Conservation (phyloP, 495 filamentous ascomycete genomes). For the Penicillium macrosclerotiorum region DNA sequence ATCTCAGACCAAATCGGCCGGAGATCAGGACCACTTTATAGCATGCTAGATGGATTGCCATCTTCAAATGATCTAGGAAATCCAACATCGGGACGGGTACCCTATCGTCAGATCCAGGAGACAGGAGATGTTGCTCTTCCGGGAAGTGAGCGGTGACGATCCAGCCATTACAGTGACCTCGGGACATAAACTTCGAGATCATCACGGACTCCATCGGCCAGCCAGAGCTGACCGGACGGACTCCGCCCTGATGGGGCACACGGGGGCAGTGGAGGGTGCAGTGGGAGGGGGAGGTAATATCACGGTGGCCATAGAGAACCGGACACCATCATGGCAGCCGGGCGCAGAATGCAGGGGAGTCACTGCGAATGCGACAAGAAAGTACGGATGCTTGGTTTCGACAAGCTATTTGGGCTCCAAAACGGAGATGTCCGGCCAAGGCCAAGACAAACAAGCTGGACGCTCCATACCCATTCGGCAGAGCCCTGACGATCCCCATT, state of each 20-base stretch:
- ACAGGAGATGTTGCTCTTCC: constrained; percentile 23
- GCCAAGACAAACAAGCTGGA: constrained; percentile 8
- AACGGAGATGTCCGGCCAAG: constrained; percentile 24
- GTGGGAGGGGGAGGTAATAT: too few species aligned
- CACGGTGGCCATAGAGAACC: constrained; percentile 2
- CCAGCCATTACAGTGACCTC: constrained; percentile 12
- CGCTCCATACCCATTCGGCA: constrained; percentile 15
- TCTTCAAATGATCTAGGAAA: not conserved
- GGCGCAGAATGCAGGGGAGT: constrained; percentile 6
- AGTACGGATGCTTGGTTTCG: constrained; percentile 17
- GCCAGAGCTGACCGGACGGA: constrained; percentile 16
- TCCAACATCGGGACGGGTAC: not conserved
- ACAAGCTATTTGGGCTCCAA: constrained; percentile 20
- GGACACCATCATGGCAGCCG: too few species aligned
- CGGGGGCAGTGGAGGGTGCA: not conserved
- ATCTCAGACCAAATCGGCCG: constrained; percentile 7
- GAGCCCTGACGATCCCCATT: constrained; percentile 21
- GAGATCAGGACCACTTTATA: constrained; percentile 25
- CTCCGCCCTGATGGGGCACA: constrained; percentile 15
- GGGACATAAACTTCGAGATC: constrained; percentile 17
- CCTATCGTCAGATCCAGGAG: constrained; percentile 13
- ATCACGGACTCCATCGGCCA: constrained; percentile 27
- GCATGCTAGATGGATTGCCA: constrained; percentile 1
- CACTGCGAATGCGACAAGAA: constrained; percentile 1
- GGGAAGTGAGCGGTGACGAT: constrained; percentile 23